Base-by-base conservation (phyloP, 257 asterid genomes). In the Cruciata laevipes region DNA sequence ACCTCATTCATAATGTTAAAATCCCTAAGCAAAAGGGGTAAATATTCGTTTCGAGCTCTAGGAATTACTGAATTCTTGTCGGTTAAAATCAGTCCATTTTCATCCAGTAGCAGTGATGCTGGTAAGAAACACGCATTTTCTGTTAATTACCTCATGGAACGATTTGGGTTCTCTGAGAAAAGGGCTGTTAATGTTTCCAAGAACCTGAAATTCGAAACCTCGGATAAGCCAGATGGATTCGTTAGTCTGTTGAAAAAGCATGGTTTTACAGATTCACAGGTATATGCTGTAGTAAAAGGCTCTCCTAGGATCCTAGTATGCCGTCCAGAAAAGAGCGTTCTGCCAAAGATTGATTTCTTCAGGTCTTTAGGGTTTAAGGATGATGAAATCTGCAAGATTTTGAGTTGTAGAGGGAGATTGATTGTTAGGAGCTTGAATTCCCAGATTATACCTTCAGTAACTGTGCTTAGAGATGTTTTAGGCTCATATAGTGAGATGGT, bases 261-360 rank as follows among this genome's bases (percentile, higher is more conserved):
- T 18, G 75, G 69, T 0, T 75, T 70, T 32, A 65, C 52, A 7
- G 37, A 66, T 44, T 31, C 62, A 17, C 75, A 75, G 2, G 53
- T 65, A 31, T 60, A 59, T 5, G 21, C 8, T 2, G 21, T 70
- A 14, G 75, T 70, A 7, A 20, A 30, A 6, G 5, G 9, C 23
- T 30, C 12, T 25, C 79, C 79, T 13, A 30, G 6, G 0, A 16
- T 75, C 7, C 65, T 75, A 58, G 0, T 70, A 38, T 49, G 53
- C 61, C 23, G 65, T 27, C 78, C 74, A 0, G 51, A 60, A 33
- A 75, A 70, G 37, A 57, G 49, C 66, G 44, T 65, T 67, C 3
- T 67, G 65, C 75, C 79, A 30, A 75, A 75, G 65, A 62, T 75
- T 55, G 72, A 75, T 32, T 77, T 69, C 73, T 77, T 72, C 38